Evolutionary conservation across 345 rosid species (phyloP).

Genomic region (Adansonia digitata): DNA sequence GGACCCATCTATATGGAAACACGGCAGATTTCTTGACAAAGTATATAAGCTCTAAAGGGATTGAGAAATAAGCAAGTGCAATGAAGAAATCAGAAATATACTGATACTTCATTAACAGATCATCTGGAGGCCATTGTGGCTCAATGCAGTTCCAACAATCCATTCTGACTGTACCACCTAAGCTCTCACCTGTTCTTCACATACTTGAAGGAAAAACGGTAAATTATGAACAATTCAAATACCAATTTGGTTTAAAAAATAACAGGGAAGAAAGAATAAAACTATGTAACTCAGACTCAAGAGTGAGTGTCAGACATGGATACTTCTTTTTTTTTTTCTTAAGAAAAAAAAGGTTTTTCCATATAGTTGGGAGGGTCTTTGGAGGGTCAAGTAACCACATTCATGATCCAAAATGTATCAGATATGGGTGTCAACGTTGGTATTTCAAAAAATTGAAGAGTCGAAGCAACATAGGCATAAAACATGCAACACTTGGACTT

Average conservation of each 20-base stretch:
- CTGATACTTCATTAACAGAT: constrained; percentile 86
- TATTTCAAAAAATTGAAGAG: too few relatives aligned
- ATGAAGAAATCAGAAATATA: constrained; percentile 97
- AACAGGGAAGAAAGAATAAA: background rate
- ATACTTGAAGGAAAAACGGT: constrained; percentile 19
- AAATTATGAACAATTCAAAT: background rate
- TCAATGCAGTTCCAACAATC: constrained; percentile 90
- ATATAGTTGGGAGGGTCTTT: too few relatives aligned
- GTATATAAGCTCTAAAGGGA: constrained; percentile 90
- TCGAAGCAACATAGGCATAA: too few relatives aligned
- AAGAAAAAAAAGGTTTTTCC: too few relatives aligned
- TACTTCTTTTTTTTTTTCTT: too few relatives aligned
- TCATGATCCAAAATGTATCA: too few relatives aligned
- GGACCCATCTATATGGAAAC: constrained; percentile 96
- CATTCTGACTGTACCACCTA: constrained; percentile 34
- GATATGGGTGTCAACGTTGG: too few relatives aligned
- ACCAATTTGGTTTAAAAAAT: background rate
- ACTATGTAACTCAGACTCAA: too few relatives aligned
- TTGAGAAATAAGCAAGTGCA: constrained; percentile 92
- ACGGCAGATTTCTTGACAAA: constrained; percentile 93
- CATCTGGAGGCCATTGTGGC: constrained; percentile 91
- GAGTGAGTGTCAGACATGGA: too few relatives aligned
- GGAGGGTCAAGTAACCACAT: too few relatives aligned
- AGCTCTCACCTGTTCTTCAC: constrained; percentile 23
- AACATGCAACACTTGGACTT: background rate